Conservation (phyloP, 106 monocot genomes). For the Agapanthus africanus region DNA sequence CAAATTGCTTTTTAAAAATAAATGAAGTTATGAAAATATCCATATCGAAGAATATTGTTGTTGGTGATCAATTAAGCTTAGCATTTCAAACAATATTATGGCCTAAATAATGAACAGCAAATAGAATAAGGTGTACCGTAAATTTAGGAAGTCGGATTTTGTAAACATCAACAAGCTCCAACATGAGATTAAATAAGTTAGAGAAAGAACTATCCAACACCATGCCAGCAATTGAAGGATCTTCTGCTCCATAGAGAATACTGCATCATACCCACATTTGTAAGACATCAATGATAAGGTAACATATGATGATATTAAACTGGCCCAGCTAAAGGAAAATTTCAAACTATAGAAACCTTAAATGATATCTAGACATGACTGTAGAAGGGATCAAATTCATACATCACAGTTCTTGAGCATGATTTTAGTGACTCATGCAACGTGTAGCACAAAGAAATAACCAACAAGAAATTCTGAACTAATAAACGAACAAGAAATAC, state of each 20-base stretch:
- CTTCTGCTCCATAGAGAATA: conserved; percentile 98
- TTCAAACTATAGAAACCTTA: background rate
- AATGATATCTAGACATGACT: background rate
- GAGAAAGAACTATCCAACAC: conserved; percentile 96
- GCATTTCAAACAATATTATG: background rate
- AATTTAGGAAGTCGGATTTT: conserved; percentile 98
- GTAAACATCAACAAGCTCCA: conserved; percentile 96
- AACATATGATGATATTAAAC: background rate
- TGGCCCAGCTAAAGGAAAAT: background rate
- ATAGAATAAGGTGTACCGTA: conserved; percentile 35
- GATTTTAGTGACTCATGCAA: background rate
- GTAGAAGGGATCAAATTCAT: background rate
- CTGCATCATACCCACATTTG: conserved; percentile 35
- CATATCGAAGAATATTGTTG: background rate
- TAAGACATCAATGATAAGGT: conserved; percentile 9
- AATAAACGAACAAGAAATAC: background rate
- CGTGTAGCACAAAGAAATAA: background rate
- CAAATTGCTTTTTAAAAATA: background rate
- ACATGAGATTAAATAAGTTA: conserved; percentile 87
- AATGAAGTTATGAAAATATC: background rate
- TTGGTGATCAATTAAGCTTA: background rate
- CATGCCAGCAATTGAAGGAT: conserved; percentile 97
- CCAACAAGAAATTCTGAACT: background rate
- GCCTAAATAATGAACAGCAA: background rate
- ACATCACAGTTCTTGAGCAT: background rate